phyloP scores from a whole-genome alignment of 331 rosid species.

The Rosa hybrid region DNA sequence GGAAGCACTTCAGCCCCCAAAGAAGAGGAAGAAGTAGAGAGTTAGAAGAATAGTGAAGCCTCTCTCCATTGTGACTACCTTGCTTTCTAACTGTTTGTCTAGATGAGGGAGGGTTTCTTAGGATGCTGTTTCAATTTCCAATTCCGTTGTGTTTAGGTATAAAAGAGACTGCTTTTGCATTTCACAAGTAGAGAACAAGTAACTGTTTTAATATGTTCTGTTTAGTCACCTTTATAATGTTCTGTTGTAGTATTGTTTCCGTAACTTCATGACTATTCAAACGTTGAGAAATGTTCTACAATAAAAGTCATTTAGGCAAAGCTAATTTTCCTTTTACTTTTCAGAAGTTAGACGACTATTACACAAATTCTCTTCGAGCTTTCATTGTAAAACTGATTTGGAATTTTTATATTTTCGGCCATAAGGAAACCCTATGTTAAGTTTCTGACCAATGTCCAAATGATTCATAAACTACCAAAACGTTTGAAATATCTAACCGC shows the following conservation, averaged over 20 bases:
- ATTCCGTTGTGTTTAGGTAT: not conserved
- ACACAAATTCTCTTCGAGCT: no score
- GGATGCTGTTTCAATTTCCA: conserved; percentile 46
- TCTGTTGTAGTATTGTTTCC: conserved; percentile 1
- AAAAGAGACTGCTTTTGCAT: not conserved
- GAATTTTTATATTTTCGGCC: no score
- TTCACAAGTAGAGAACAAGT: conserved; percentile 49
- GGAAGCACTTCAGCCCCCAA: conserved; percentile 94
- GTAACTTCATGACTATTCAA: not conserved
- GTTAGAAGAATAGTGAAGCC: conserved; percentile 19
- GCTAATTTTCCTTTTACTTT: no score
- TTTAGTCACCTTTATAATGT: conserved; percentile 12
- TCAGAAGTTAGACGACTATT: no score
- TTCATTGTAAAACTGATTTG: no score
- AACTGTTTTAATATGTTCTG: conserved; percentile 12
- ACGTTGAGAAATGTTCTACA: not conserved
- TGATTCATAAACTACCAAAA: no score
- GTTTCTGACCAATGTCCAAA: no score
- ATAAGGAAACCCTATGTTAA: no score
- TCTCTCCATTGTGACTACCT: conserved; percentile 33
- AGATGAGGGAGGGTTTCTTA: conserved; percentile 53
- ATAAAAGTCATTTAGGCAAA: not conserved
- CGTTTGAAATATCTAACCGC: no score
- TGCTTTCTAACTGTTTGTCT: conserved; percentile 44
- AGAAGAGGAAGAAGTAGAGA: conserved; percentile 87